phyloP scores from a whole-genome alignment of 345 rosid genomes.

The Xanthoceras sorbifolium region DNA sequence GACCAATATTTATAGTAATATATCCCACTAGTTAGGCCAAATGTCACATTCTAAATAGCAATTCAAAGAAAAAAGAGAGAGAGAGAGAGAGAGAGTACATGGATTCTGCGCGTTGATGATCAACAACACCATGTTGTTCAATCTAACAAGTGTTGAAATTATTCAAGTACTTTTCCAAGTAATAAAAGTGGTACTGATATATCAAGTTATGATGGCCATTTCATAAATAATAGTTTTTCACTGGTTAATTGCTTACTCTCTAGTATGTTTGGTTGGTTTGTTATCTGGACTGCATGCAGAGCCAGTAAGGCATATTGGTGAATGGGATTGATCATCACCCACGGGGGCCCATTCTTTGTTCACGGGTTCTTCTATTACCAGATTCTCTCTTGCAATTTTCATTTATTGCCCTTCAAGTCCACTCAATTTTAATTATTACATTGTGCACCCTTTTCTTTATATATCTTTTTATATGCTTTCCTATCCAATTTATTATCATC shows the following conservation, averaged over 20 bases:
- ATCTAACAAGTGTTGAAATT: not conserved
- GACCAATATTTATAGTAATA: not conserved
- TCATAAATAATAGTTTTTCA: constrained; percentile 1
- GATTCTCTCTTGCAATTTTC: constrained; percentile 45
- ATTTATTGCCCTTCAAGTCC: constrained; percentile 18
- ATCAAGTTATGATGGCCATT: constrained; percentile 18
- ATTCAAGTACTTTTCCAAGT: constrained; percentile 8
- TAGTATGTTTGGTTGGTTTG: not conserved
- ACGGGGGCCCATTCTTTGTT: constrained; percentile 40
- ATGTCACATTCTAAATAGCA: constrained; percentile 12
- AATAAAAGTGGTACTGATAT: constrained; percentile 11
- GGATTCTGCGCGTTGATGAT: not conserved
- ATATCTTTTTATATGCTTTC: not conserved
- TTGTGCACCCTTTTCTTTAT: not conserved
- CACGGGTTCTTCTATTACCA: constrained; percentile 63
- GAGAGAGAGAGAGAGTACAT: not conserved
- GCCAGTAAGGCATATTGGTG: constrained; percentile 13
- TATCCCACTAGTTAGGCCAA: constrained; percentile 18
- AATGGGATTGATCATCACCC: constrained; percentile 10
- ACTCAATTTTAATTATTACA: not conserved
- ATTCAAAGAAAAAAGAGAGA: not conserved
- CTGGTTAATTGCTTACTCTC: not conserved
- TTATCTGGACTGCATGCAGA: constrained; percentile 4
- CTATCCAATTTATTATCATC: not conserved
- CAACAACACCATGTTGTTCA: not conserved